Percentiles rank a stretch among this genome's conserved stretches.
Evolutionary conservation across 805 yeast genomes (phyloP).

Genomic region (Aciculoconidium aculeatum): DNA sequence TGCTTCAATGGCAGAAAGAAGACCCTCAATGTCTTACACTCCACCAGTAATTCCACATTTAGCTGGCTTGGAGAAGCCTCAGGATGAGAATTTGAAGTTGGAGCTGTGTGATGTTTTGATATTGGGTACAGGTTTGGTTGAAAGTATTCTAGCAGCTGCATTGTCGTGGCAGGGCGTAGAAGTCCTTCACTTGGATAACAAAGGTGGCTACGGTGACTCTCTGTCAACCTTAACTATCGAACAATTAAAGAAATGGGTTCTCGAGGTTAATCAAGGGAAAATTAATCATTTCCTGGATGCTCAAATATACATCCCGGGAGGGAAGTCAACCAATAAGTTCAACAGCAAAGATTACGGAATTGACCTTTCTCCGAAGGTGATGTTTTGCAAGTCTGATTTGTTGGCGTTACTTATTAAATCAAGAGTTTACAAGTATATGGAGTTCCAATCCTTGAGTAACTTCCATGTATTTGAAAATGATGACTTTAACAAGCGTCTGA

Average conservation of each 20-base stretch:
- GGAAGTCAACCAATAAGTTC: conserved; percentile 43
- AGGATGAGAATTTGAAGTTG: conserved; percentile 57
- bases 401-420: conserved; percentile 72
- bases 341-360: conserved; percentile 75
- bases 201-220: conserved; percentile 83
- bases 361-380: conserved; percentile 78
- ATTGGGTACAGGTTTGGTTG: conserved; percentile 88
- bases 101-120: conserved; percentile 76
- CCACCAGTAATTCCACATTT: conserved; percentile 58
- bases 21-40: conserved; percentile 45
- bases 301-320: conserved; percentile 67
- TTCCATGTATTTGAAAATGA: conserved; percentile 96
- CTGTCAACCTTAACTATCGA: conserved; percentile 82
- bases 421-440: conserved; percentile 85
- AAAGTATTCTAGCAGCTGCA: conserved; percentile 86
- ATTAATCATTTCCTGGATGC: conserved; percentile 59
- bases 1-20: conserved; percentile 63
- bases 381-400: conserved; percentile 89
- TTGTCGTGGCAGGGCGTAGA: conserved; percentile 97
- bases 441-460: conserved; percentile 80
- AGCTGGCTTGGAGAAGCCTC: conserved; percentile 75
- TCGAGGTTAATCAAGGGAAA: conserved; percentile 50
- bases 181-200: conserved; percentile 83
- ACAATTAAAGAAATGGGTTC: conserved; percentile 80
- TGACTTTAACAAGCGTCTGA: conserved; percentile 70